phyloP scores from a whole-genome alignment of 306 rosid species.

The Inga leiocalycina region DNA sequence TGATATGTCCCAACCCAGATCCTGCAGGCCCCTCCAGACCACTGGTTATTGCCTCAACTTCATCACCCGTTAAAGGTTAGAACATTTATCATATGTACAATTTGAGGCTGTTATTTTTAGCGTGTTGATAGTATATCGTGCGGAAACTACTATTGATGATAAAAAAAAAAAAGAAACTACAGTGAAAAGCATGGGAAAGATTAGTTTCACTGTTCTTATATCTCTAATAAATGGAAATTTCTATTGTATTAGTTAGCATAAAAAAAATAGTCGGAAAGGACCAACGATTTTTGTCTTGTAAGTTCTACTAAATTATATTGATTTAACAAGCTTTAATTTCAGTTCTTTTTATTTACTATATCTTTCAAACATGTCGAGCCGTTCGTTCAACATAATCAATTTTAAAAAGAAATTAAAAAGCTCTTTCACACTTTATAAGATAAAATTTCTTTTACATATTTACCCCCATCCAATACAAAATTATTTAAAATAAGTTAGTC shows the following conservation, averaged over 20 bases:
- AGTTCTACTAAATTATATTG: background rate
- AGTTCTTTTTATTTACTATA: too few relatives aligned
- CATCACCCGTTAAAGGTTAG: slow-evolving; percentile 21
- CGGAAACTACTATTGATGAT: background rate
- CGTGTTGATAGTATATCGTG: background rate
- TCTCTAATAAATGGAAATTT: background rate
- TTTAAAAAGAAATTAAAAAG: too few relatives aligned
- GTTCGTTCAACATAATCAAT: too few relatives aligned
- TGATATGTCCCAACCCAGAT: background rate
- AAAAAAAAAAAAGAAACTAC: background rate
- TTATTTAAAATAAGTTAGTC: too few relatives aligned
- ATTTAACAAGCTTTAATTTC: too few relatives aligned
- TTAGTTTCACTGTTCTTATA: background rate
- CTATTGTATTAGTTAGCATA: background rate
- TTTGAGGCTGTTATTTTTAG: too few relatives aligned
- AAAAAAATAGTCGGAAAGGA: background rate
- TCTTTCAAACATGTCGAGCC: too few relatives aligned
- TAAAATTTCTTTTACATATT: too few relatives aligned
- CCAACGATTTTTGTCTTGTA: background rate
- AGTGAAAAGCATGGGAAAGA: background rate
- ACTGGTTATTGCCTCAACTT: background rate
- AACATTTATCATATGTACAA: background rate
- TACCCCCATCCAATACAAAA: too few relatives aligned
- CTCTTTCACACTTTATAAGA: too few relatives aligned
- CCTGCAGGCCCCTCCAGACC: background rate